Percentiles rank a stretch among this genome's conserved stretches.
These are phyloP conservation scores for Jaltomata sinuosa DNA, from an alignment of 257 asterid species.

Conservation along the genomic window DNA sequence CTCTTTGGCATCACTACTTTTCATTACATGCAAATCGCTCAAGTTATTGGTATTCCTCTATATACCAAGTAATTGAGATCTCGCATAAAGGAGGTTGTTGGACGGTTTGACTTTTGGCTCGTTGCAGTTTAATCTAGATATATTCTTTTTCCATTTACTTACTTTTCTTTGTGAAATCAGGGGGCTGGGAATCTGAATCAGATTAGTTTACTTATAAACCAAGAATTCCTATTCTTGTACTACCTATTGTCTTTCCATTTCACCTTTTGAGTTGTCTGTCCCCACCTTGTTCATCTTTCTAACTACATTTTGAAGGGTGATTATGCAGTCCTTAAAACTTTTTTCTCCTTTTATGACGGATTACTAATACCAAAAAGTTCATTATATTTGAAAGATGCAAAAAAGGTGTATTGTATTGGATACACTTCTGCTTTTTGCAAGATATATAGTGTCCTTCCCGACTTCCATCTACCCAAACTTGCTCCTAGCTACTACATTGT, in stretches of 20 bases:
- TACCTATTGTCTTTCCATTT: not conserved
- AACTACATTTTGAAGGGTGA: not conserved
- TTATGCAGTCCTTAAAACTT: not conserved
- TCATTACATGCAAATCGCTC: not conserved
- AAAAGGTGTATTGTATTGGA: not conserved
- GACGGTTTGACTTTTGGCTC: not conserved
- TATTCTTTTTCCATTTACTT: not conserved
- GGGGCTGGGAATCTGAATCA: not conserved
- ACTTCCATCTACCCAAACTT: not conserved
- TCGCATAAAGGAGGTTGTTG: not conserved
- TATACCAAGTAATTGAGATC: not conserved
- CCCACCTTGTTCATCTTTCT: not conserved
- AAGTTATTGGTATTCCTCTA: not conserved
- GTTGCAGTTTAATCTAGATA: not conserved
- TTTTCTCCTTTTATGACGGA: not conserved
- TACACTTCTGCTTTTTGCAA: not conserved
- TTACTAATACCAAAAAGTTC: not conserved
- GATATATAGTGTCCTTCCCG: not conserved
- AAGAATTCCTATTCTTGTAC: not conserved
- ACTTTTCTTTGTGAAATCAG: not conserved
- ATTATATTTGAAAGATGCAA: not conserved
- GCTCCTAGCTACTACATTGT: not conserved
- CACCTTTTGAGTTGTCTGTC: conserved; percentile 1
- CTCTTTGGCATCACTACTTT: not conserved
- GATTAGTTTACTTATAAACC: not conserved